Base-by-base conservation (phyloP, 2,329 filamentous ascomycete genomes). In the Penicillium hordei region DNA sequence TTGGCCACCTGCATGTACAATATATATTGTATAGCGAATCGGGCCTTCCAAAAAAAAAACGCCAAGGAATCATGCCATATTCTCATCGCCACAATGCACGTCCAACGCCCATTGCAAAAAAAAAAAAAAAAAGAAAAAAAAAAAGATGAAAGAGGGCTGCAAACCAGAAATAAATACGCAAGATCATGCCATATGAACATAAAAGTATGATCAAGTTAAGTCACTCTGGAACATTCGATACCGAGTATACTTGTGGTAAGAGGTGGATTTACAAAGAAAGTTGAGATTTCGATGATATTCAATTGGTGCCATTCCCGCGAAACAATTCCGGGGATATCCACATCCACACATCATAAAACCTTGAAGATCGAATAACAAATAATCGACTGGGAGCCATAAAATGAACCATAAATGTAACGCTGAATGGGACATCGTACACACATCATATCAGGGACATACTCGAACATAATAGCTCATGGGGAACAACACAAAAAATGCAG, bases 371-470 rank as follows among this genome's bases (percentile, higher is more conserved):
- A 33, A 52, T 44, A 52, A 44, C 39, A 52, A 45, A 57, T 57
- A 42, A 42, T 57, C 29, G 42, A 53, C 36, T 42, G 36, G 34
- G 29, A 34, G 17, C 23, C 40, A 12, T n/a, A 27, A 43, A 33
- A 43, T 25, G 40, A 43, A 45, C 34, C 34, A 52, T 48, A 53
- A 42, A 57, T 48, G 57, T 63, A 48, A 67, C 64, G 63, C 63
- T 63, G 60, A 49, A 61, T 53, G 38, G 54, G 57, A 61, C 52
- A 65, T 67, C 65, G 62, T 67, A 67, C 62, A 66, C 62, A 66
- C 62, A 66, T 66, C 61, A 65, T 50, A 67, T 56, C 55, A 57
- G 46, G 48, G 53, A 63, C 60, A 63, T 67, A 65, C 60, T 67
- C 58, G 55, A 57, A 66, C 59, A 66, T 55, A 57, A 48, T 8